These are phyloP conservation scores for Daldinia concentrica DNA, from an alignment of 495 filamentous ascomycete species.

Conservation along the genomic window DNA sequence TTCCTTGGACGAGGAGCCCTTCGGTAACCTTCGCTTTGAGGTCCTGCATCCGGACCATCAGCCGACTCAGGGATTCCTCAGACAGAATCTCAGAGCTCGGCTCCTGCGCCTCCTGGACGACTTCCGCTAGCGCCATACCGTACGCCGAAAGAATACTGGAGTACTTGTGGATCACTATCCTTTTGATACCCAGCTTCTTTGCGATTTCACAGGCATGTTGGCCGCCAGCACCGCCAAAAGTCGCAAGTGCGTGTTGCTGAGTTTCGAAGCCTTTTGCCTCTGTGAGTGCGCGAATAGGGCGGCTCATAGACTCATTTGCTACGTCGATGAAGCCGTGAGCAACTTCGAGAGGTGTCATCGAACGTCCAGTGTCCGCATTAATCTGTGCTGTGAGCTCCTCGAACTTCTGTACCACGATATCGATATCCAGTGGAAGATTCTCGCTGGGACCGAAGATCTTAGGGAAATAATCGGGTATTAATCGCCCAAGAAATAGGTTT, in stretches of 20 bases:
- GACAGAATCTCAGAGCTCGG: constrained; percentile 77
- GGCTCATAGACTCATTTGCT: constrained; percentile 94
- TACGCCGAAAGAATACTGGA: constrained; percentile 96
- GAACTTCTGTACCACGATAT: constrained; percentile 78
- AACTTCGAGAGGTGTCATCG: constrained; percentile 86
- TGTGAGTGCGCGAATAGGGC: constrained; percentile 90
- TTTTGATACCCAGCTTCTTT: constrained; percentile 82
- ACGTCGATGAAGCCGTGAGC: constrained; percentile 89
- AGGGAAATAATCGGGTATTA: constrained; percentile 94
- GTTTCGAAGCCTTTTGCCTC: constrained; percentile 95
- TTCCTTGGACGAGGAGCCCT: constrained; percentile 74
- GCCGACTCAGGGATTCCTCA: constrained; percentile 66
- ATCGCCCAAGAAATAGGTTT: constrained; percentile 57
- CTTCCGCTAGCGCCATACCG: constrained; percentile 95
- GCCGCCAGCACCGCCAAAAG: constrained; percentile 94
- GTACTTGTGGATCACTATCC: constrained; percentile 90
- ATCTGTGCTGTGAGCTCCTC: constrained; percentile 80
- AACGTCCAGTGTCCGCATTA: constrained; percentile 71
- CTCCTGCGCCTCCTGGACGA: constrained; percentile 91
- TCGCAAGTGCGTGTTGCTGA: constrained; percentile 85
- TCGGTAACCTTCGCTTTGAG: constrained; percentile 72
- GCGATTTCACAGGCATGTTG: constrained; percentile 98
- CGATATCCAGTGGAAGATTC: constrained; percentile 71
- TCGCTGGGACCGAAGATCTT: constrained; percentile 96
- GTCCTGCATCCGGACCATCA: constrained; percentile 65